Percentiles rank a stretch among this genome's conserved stretches.
phyloP scores from a whole-genome alignment of 306 rosid genomes.

The Heteromeles arbutifolia region DNA sequence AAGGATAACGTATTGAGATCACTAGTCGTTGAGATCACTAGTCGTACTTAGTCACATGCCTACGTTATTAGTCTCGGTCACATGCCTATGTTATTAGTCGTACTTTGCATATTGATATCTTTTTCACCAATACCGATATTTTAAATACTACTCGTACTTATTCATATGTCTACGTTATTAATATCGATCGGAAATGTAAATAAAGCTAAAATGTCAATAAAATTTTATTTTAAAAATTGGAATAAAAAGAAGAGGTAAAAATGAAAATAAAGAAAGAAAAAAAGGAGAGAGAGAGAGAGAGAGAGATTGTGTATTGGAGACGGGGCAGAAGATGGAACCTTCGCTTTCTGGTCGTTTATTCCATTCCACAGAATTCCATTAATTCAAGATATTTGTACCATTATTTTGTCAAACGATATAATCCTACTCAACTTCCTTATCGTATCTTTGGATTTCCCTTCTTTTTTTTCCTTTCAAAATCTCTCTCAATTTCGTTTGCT shows the following conservation, averaged over 20 bases:
- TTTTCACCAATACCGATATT: too few relatives aligned
- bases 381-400: constrained; percentile 1
- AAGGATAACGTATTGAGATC: background rate
- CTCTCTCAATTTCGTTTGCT: background rate
- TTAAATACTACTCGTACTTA: background rate
- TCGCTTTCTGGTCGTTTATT: background rate
- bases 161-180: background rate
- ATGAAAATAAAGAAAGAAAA: too few relatives aligned
- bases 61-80: too few relatives aligned
- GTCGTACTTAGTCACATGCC: too few relatives aligned
- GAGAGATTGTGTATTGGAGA: background rate
- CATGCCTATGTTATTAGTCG: too few relatives aligned
- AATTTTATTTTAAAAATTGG: too few relatives aligned
- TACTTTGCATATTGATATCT: too few relatives aligned
- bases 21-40: background rate
- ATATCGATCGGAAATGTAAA: background rate
- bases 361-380: background rate
- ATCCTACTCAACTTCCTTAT: background rate
- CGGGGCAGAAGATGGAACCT: background rate
- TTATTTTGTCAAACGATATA: constrained; percentile 1
- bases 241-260: too few relatives aligned
- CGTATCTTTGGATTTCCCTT: background rate
- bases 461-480: background rate
- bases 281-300: too few relatives aligned
- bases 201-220: background rate